Evolutionary conservation across 805 yeast genomes (phyloP), one percentile per base, ranked within the genome.

Genomic region (Candida nemodendra): DNA sequence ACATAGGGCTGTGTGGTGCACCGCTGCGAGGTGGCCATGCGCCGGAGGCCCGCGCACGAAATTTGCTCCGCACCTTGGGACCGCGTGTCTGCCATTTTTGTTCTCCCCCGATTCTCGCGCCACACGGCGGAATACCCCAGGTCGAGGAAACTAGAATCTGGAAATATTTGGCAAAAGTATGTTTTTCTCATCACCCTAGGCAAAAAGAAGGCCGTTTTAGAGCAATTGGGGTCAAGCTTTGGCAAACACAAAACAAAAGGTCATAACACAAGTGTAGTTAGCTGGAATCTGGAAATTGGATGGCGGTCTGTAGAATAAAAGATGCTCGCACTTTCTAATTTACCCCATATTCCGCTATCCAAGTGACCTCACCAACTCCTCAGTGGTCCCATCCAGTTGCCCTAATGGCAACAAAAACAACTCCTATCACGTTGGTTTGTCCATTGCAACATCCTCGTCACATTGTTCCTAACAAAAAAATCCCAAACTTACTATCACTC

Each of bases 81-180:
- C n/a, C n/a, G 47, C 40, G 47, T 42, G 9, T 42, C 47, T 42
- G 47, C 30, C 47, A 42, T 24, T 14, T 16, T 22, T n/a, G 14
- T 4, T 8, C n/a, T 8, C 18, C 29, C 13, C 27, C 18, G 39
- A n/a, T 5, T 22, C 11, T n/a, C 13, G 24, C 18, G 11, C 4
- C 15, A 17, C 38, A n/a, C 29, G 26, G 14, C 13, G 27, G 9
- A 21, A 32, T 21, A 21, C 24, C 24, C 24, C 24, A 21, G 24
- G 24, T 21, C 24, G 9, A n/a, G 24, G 9, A 21, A 11, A 21
- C 24, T 8, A 11, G 24, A 21, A 21, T 21, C 11, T 21, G 24
- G 24, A 21, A 21, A 21, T 21, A 7, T 21, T 21, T 21, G 24
- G 24, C 9, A 21, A 21, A 11, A 11, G 7, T 7, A 11, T 7